Evolutionary conservation across 768 basidiomycete genomes (phyloP).

Genomic region (Hemileccinum impolitum): DNA sequence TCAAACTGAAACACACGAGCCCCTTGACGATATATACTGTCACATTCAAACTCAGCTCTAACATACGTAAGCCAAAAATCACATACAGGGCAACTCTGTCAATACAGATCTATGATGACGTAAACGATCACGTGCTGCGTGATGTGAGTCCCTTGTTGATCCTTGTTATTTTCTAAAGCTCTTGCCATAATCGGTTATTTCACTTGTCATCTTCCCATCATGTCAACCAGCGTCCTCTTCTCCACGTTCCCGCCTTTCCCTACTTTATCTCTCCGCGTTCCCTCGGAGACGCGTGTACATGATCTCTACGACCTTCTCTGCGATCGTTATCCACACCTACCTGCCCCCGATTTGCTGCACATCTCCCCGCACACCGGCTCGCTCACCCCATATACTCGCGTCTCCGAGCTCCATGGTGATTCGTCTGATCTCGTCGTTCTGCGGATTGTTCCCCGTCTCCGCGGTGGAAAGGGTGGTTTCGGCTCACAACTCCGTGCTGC

Average conservation of each 20-base stretch:
- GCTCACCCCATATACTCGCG: conserved; percentile 25
- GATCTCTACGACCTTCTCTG: conserved; percentile 43
- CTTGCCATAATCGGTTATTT: conserved; percentile 8
- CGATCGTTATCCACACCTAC: conserved; percentile 47
- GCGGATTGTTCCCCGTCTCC: conserved; percentile 68
- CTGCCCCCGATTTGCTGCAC: conserved; percentile 36
- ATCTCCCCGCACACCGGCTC: conserved; percentile 41
- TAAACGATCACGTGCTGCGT: too few species aligned
- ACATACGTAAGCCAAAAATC: not conserved
- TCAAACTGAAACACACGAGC: not conserved
- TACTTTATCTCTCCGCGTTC: conserved; percentile 46
- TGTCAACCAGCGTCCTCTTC: conserved; percentile 53
- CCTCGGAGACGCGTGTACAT: conserved; percentile 38
- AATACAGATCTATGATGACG: too few species aligned
- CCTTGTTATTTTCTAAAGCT: conserved; percentile 18
- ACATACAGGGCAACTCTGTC: too few species aligned
- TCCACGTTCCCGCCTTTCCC: conserved; percentile 62
- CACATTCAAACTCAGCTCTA: not conserved
- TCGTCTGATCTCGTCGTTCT: conserved; percentile 52
- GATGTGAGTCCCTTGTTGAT: conserved; percentile 4
- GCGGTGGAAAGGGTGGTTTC: conserved; percentile 96
- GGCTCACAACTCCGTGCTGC: conserved; percentile 95
- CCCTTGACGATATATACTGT: not conserved
- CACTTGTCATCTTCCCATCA: conserved; percentile 21
- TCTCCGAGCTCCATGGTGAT: conserved; percentile 36